Evolutionary conservation across 139 green algal species (phyloP).

Genomic region (Tetraselmis chui): DNA sequence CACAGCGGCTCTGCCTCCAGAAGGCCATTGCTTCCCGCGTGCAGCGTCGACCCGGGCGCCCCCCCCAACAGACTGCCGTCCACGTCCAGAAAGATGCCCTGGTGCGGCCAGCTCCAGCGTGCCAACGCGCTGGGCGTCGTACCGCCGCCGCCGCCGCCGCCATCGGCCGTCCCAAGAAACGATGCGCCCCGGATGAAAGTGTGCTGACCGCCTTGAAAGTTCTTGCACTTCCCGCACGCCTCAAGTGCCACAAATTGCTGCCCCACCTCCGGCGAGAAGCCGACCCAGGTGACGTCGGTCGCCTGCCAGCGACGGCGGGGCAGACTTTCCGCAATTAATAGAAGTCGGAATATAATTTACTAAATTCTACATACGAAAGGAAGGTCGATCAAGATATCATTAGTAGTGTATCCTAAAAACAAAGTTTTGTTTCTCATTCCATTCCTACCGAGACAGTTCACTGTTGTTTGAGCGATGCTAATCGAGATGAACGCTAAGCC

Average conservation of each 20-base stretch:
- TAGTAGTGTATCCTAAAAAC: too few species aligned
- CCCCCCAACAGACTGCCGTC: slow-evolving; percentile 36
- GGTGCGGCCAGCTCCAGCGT: slow-evolving; percentile 21
- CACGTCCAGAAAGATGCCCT: slow-evolving; percentile 40
- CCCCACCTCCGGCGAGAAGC: not conserved
- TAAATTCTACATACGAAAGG: too few species aligned
- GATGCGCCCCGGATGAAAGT: slow-evolving; percentile 17
- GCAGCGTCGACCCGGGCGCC: slow-evolving; percentile 3
- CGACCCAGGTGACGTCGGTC: not conserved
- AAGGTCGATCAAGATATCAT: too few species aligned
- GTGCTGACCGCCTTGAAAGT: slow-evolving; percentile 34
- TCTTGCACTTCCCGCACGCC: slow-evolving; percentile 34
- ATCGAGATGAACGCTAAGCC: too few species aligned
- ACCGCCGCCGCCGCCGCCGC: not conserved
- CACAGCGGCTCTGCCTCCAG: not conserved
- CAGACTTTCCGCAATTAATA: too few species aligned
- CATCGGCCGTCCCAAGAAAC: not conserved
- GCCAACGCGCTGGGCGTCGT: not conserved
- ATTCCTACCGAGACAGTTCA: too few species aligned
- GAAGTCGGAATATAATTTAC: too few species aligned
- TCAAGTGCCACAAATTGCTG: slow-evolving; percentile 30
- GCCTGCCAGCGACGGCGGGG: not conserved
- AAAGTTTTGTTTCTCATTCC: too few species aligned
- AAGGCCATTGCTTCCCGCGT: slow-evolving; percentile 9
- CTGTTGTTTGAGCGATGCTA: too few species aligned